Evolutionary conservation across 2,329 filamentous ascomycete genomes (phyloP).

Genomic region (Hymenoscyphus fraxineus): DNA sequence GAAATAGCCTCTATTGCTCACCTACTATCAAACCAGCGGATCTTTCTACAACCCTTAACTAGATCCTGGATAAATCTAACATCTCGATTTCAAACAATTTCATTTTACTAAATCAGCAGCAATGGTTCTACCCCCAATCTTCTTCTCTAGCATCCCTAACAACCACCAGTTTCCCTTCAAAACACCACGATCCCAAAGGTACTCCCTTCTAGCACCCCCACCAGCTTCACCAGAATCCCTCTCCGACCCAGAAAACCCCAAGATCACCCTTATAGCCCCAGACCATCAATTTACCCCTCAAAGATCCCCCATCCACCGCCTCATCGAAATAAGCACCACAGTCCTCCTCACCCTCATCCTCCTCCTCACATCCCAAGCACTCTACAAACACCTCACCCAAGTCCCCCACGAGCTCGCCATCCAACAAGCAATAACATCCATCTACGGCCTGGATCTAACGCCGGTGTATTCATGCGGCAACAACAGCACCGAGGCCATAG

Average conservation of each 20-base stretch:
- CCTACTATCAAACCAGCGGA: too few species aligned
- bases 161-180: background rate
- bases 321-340: background rate
- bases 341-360: background rate
- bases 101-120: too few species aligned
- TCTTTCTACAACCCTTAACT: too few species aligned
- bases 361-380: background rate
- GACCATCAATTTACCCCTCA: background rate
- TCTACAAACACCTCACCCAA: background rate
- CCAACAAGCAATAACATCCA: background rate
- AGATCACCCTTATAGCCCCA: background rate
- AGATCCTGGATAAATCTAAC: too few species aligned
- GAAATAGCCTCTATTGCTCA: too few species aligned
- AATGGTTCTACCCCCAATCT: background rate
- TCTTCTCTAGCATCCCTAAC: background rate
- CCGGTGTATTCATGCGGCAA: background rate
- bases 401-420: background rate
- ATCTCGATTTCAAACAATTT: too few species aligned
- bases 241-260: background rate
- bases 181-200: background rate
- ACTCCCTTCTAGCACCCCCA: background rate
- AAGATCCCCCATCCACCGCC: background rate
- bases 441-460: background rate
- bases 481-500: background rate
- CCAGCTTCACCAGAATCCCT: background rate